Evolutionary conservation across 75 land plant species (phyloP), one percentile per base, ranked within the genome.

Genomic region (Gnetum montanum): DNA sequence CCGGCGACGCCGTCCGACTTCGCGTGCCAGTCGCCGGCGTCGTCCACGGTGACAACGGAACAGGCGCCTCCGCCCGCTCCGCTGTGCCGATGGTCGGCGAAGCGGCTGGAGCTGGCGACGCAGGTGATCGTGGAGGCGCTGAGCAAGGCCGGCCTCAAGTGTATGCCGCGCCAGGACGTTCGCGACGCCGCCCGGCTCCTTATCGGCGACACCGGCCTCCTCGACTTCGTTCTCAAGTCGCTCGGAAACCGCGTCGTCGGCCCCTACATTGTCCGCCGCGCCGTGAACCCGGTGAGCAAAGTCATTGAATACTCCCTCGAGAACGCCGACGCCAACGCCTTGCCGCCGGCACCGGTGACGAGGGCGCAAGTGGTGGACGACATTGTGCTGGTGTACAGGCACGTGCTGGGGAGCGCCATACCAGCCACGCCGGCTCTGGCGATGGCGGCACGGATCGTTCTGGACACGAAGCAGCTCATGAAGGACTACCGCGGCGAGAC

Each of bases 131-230:
- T 90, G 22, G 82, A 82, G 13, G 74, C 83, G 6, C 71, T 90
- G 29, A 80, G 70, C 60, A 74, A 67, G 8, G 65, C 78, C 6
- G 70, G 64, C 38, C 59, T 44, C 35, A 60, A 59, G 20, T 82
- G 87, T 77, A 77, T 86, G 53, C 71, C 91, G 1, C 68, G 95
- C 60, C 91, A 90, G 53, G 81, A 90, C 10, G 87, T 90, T 19
- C 54, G 96, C 7, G 91, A 90, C 38, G 70, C 64, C 0, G 96
- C 96, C 8, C 59, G 96, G 31, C 54, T 57, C 12, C 83, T 74
- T 69, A 80, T 90, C 19, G 96, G 96, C 20, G 96, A 90, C 65
- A 90, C 96, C 0, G 90, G 91, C 0, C 56, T 90, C 25, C 52
- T 86, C 1, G 96, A 90, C 59, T 90, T 76, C 31, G 91, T 90